Percentiles rank a stretch among this genome's conserved stretches.
Evolutionary conservation across 148 eudicot species (phyloP).

Genomic region (Bassia scoparia): DNA sequence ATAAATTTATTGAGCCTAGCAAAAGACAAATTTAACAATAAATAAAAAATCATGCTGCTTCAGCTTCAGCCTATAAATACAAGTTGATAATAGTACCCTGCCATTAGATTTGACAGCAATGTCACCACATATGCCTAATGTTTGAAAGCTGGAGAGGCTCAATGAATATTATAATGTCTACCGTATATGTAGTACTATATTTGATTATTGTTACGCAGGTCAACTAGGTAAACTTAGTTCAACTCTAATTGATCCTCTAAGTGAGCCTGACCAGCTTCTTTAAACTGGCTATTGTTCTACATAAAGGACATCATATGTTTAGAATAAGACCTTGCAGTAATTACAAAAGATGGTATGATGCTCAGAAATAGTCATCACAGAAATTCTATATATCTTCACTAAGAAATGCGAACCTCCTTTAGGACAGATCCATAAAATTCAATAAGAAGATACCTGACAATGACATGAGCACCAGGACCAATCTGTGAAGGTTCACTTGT

Average conservation of each 20-base stretch:
- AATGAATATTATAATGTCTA: background rate
- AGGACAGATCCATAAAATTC: background rate
- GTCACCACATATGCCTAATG: no score
- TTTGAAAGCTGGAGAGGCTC: background rate
- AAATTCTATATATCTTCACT: background rate
- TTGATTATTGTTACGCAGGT: background rate
- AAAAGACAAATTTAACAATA: no score
- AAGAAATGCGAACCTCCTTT: background rate
- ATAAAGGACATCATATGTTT: background rate
- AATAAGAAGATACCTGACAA: constrained; percentile 64
- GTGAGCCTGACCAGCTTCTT: background rate
- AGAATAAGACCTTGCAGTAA: background rate
- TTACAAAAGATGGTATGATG: no score
- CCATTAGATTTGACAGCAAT: no score
- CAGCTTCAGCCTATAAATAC: no score
- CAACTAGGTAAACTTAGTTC: background rate
- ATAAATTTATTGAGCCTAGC: background rate
- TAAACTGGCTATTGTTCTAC: background rate
- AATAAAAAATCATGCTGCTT: no score
- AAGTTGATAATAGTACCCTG: no score
- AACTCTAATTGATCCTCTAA: background rate
- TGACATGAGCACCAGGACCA: constrained; percentile 88
- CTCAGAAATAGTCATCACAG: background rate
- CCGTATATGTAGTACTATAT: background rate
- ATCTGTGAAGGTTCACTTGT: constrained; percentile 67